Evolutionary conservation across 441 rosid genomes (phyloP).

Genomic region (Euphorbia schlechtendalii): DNA sequence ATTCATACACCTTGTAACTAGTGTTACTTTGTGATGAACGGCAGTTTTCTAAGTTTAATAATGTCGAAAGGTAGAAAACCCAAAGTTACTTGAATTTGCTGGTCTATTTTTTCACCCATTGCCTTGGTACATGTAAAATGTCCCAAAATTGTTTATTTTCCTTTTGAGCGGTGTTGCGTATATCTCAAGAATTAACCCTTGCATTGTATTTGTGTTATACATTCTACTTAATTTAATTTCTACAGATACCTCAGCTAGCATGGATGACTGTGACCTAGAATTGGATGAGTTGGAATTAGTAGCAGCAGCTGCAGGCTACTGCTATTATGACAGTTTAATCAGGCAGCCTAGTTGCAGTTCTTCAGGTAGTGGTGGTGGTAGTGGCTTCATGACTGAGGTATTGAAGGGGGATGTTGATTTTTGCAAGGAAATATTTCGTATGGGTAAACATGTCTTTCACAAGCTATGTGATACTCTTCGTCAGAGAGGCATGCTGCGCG

Average conservation of each 20-base stretch:
- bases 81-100: slow-evolving; percentile 4
- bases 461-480: slow-evolving; percentile 50
- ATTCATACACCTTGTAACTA: slow-evolving; percentile 26
- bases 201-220: slow-evolving; percentile 25
- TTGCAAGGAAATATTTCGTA: slow-evolving; percentile 63
- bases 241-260: slow-evolving; percentile 44
- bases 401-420: slow-evolving; percentile 47
- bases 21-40: slow-evolving; percentile 20
- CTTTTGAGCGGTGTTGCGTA: slow-evolving; percentile 10
- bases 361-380: slow-evolving; percentile 31
- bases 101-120: background rate
- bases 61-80: slow-evolving; percentile 20
- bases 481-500: slow-evolving; percentile 52
- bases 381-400: slow-evolving; percentile 50
- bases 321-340: slow-evolving; percentile 41
- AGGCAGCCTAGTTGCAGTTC: slow-evolving; percentile 36
- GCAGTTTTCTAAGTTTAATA: slow-evolving; percentile 17
- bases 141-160: background rate
- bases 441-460: slow-evolving; percentile 74
- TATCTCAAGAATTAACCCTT: background rate
- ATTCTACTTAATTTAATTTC: slow-evolving; percentile 30
- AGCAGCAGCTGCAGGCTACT: slow-evolving; percentile 75
- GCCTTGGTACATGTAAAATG: background rate
- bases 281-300: slow-evolving; percentile 81
- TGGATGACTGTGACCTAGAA: slow-evolving; percentile 56